Conservation (phyloP, 2,329 filamentous ascomycete species). For the Colletotrichum spaethianum region DNA sequence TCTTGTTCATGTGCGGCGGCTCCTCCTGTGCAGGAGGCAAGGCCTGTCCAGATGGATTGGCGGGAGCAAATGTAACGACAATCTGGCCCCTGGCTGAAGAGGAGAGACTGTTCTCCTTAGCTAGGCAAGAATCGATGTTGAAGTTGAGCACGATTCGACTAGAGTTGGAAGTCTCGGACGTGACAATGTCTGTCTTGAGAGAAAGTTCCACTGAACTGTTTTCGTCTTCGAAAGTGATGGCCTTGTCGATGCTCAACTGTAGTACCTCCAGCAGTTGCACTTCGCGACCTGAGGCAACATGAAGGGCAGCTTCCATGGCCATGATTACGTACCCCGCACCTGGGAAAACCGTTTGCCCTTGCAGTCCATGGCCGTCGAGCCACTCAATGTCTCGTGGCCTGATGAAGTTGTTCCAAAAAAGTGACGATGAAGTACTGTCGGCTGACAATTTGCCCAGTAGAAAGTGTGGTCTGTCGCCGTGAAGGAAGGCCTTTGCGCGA, state of each 20-base stretch:
- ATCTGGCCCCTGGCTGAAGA: neutral
- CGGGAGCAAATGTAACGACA: neutral
- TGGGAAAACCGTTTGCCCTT: conserved; percentile 54
- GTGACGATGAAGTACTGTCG: neutral
- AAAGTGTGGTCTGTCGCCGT: conserved; percentile 51
- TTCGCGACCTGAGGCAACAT: conserved; percentile 34
- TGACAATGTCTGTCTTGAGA: neutral
- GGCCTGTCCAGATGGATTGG: neutral
- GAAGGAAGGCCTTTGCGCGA: conserved; percentile 44
- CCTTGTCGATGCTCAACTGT: conserved; percentile 28
- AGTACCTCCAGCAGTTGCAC: conserved; percentile 11
- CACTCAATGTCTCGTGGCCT: conserved; percentile 46
- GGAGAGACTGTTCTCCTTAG: neutral
- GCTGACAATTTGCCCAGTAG: conserved; percentile 43
- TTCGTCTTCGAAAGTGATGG: conserved; percentile 18
- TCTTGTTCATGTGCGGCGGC: neutral
- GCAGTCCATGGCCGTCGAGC: conserved; percentile 48
- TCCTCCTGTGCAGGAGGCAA: too few species aligned
- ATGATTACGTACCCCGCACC: conserved; percentile 60
- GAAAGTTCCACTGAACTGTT: conserved; percentile 19
- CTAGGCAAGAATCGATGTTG: neutral
- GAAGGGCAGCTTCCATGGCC: conserved; percentile 57
- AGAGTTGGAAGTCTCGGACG: neutral
- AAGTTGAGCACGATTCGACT: neutral
- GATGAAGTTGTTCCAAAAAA: conserved; percentile 41